Evolutionary conservation across 2,329 filamentous ascomycete species (phyloP), one percentile per base, ranked within the genome.

Genomic region (Amylocarpus encephaloides): DNA sequence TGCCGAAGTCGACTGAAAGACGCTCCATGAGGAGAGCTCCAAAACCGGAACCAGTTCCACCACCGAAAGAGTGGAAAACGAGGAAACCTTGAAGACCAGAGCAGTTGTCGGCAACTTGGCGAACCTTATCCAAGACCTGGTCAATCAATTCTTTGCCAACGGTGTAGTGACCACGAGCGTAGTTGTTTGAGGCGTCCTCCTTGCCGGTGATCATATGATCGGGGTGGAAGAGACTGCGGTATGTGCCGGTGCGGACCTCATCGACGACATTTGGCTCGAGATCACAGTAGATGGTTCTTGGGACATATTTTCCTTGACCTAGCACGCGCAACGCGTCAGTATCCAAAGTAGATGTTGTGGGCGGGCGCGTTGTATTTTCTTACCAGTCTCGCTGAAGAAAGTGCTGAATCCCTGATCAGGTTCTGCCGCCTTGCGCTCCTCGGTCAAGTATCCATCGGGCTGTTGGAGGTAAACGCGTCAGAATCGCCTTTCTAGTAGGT

Each of bases 131-230:
- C 63, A 97, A 78, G 57, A 97, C 93, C 71, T 91, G 85, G 73
- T 98, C 93, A 66, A 97, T 96, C 73, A 98, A 83, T 80, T 98
- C 93, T 83, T 97, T 97, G 71, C 93, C 93, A 65, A 97, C 91
- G 59, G 93, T 98, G 82, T 98, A 98, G 80, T 98, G 93, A 63
- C 93, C 93, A 82, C 93, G 92, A 66, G 93, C 93, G 70, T 97
- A 97, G 85, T 98, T 98, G 87, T 98, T 98, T 64, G 92, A 96
- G 63, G 93, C 93, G 84, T 97, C 93, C 82, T 97, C 93, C 85
- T 97, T 97, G 76, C 93, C 93, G 60, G 89, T 95, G 75, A 98
- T 96, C 92, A 98, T 95, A 77, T 94, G 87, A 77, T 97, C 93
- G 53, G 93, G 93, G 79, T 97, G 93, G 84, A 97, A 97, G 60